Evolutionary conservation across 371 early-diverging fungal genomes (phyloP), one percentile per base, ranked within the genome.

Genomic region (Nematocida major): DNA sequence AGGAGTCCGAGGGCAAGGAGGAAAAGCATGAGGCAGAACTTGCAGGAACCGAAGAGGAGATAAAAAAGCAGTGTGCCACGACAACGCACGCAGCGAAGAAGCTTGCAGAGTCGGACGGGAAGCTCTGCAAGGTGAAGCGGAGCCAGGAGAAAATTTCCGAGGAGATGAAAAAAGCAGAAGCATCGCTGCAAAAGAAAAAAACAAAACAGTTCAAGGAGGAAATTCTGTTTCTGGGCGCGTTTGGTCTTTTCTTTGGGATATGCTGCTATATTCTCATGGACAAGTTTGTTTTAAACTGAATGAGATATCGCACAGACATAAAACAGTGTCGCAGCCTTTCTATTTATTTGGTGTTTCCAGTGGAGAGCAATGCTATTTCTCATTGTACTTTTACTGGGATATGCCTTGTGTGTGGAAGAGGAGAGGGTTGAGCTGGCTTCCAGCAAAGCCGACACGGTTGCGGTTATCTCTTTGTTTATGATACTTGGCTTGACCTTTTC

Each of bases 41-140:
- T 3, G 7, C 18, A n/a, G 49, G 24, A 15, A 54, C 76, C 20
- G 76, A 73, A 53, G 34, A 43, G 13, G 59, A 7, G 3, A 61
- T 73, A 13, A 61, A 50, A 15, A 47, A 24, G 9, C 76, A 73
- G 34, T 63, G 63, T 39, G 32, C 11, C 42, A 11, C 63, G 11
- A 30, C 76, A 0, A 7, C 43, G 4, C 15, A 38, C 13, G 40
- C 49, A 18, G 4, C 63, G n/a, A 62, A 65, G 47, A 62, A 65
- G 28, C 49, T 73, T 0, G 76, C 65, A 22, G 76, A 73, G 24
- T 73, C 76, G 4, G 76, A 73, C 39, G 65, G 61, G 2, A 73
- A 73, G 65, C 76, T 73, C 40, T 45, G 62, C 28, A 62, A 61
- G 42, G 49, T 73, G 3, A 73, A 73, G 36, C n/a, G 65, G n/a